Percentiles rank a stretch among this genome's conserved stretches.
phyloP scores from a whole-genome alignment of 73 alveolate species.

The Paraurostyla sp. region DNA sequence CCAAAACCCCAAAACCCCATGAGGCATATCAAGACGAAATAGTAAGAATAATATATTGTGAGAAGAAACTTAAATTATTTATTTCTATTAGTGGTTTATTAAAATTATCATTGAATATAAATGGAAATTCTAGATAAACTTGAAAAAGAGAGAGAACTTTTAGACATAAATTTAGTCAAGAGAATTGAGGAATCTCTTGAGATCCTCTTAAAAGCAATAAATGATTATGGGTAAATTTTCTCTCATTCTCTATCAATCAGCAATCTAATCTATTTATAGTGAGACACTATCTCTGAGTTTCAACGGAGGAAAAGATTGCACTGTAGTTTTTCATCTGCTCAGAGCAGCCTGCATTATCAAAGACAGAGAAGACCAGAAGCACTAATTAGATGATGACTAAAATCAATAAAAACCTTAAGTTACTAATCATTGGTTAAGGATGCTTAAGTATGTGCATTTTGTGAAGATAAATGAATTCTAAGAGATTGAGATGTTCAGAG shows the following conservation, averaged over 20 bases:
- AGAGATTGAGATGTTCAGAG: constrained; percentile 50
- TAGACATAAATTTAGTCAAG: background rate
- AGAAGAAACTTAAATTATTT: too few relatives aligned
- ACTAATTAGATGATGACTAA: background rate
- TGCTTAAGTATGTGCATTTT: constrained; percentile 47
- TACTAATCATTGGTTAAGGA: background rate
- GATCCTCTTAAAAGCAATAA: background rate
- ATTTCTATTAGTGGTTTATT: too few relatives aligned
- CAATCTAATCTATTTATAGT: background rate
- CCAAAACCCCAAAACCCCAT: too few relatives aligned
- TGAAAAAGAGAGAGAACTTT: background rate
- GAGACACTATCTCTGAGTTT: constrained; percentile 56
- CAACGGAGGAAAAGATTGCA: constrained; percentile 77
- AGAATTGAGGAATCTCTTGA: background rate
- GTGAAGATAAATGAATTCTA: constrained; percentile 58
- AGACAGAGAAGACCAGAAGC: constrained; percentile 26
- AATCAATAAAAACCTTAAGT: background rate
- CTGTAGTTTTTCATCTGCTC: constrained; percentile 64
- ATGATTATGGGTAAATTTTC: background rate
- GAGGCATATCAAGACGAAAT: too few relatives aligned
- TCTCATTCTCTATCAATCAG: background rate
- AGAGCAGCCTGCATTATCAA: constrained; percentile 26
- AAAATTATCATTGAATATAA: too few relatives aligned
- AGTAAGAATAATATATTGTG: too few relatives aligned
- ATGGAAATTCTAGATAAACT: background rate